A percentile compares a stretch with the other conserved stretches of the same genome.
These are phyloP conservation scores for Colletotrichum karsti DNA, from an alignment of 2,329 filamentous ascomycete genomes.

Conservation along the genomic window DNA sequence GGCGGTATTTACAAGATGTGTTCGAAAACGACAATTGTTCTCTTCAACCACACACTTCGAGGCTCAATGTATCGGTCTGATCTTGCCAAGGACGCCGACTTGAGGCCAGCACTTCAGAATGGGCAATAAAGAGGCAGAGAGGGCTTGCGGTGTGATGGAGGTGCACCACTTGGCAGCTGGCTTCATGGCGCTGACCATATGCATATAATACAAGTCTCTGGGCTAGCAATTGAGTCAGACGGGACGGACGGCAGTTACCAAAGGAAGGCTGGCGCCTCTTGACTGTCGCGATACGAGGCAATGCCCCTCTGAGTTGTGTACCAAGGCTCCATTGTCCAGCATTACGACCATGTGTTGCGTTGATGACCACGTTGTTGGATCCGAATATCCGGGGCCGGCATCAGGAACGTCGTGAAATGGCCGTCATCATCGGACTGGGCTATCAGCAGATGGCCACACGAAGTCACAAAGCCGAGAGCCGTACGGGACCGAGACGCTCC, in stretches of 20 bases:
- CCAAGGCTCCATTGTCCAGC: background rate
- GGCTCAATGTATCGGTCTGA: background rate
- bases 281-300: conserved; percentile 16
- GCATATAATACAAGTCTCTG: conserved; percentile 5
- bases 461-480: background rate
- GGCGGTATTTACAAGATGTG: conserved; percentile 24
- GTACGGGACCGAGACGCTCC: background rate
- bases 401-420: background rate
- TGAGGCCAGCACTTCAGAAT: background rate
- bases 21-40: background rate
- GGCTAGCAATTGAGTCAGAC: background rate
- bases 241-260: conserved; percentile 6
- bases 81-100: conserved; percentile 11
- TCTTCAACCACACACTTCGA: background rate
- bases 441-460: background rate
- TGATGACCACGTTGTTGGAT: background rate
- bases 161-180: conserved; percentile 13
- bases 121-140: background rate
- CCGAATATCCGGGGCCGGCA: background rate
- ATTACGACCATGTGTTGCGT: background rate
- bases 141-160: background rate
- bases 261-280: background rate
- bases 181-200: conserved; percentile 8
- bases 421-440: background rate
- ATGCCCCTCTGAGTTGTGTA: background rate